A percentile compares a stretch with the other conserved stretches of the same genome.
Evolutionary conservation across 2,329 filamentous ascomycete species (phyloP).

Genomic region (Coniochaeta sp.): DNA sequence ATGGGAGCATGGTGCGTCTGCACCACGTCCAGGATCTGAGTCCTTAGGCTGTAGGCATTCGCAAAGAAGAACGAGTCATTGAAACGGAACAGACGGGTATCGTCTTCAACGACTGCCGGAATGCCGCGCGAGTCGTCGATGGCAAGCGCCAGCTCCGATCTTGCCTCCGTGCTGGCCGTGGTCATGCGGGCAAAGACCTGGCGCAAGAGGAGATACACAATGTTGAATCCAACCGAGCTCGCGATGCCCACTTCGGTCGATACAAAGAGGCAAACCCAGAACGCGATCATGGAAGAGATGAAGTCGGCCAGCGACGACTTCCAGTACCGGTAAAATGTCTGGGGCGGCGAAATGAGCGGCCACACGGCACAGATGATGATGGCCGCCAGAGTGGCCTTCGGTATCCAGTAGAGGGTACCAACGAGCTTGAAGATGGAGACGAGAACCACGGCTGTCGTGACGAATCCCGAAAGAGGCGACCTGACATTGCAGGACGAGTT

Average conservation of each 20-base stretch:
- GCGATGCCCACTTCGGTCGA: slow-evolving; percentile 55
- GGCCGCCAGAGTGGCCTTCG: slow-evolving; percentile 56
- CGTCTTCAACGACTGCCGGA: slow-evolving; percentile 28
- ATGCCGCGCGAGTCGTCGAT: slow-evolving; percentile 16
- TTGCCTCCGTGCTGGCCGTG: slow-evolving; percentile 18
- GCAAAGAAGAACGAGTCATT: slow-evolving; percentile 53
- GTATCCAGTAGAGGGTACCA: slow-evolving; percentile 59
- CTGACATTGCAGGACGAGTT: slow-evolving; percentile 58
- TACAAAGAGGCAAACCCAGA: slow-evolving; percentile 58
- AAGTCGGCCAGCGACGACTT: slow-evolving; percentile 59
- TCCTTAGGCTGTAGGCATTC: slow-evolving; percentile 49
- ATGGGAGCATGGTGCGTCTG: slow-evolving; percentile 36
- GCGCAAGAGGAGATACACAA: slow-evolving; percentile 52
- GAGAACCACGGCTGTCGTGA: slow-evolving; percentile 56
- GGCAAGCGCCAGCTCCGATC: slow-evolving; percentile 19
- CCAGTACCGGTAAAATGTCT: slow-evolving; percentile 57
- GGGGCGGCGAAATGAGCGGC: slow-evolving; percentile 51
- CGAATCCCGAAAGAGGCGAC: slow-evolving; percentile 51
- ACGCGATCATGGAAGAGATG: slow-evolving; percentile 53
- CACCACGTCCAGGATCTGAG: slow-evolving; percentile 39
- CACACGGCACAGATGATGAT: slow-evolving; percentile 62
- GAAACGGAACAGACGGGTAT: slow-evolving; percentile 50
- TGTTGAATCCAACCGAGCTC: slow-evolving; percentile 54
- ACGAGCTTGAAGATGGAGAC: slow-evolving; percentile 55
- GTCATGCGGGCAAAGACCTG: slow-evolving; percentile 44